A percentile compares a stretch with the other conserved stretches of the same genome.
Conservation (phyloP, 2,329 filamentous ascomycete species). For the Aspergillus ochraceus region DNA sequence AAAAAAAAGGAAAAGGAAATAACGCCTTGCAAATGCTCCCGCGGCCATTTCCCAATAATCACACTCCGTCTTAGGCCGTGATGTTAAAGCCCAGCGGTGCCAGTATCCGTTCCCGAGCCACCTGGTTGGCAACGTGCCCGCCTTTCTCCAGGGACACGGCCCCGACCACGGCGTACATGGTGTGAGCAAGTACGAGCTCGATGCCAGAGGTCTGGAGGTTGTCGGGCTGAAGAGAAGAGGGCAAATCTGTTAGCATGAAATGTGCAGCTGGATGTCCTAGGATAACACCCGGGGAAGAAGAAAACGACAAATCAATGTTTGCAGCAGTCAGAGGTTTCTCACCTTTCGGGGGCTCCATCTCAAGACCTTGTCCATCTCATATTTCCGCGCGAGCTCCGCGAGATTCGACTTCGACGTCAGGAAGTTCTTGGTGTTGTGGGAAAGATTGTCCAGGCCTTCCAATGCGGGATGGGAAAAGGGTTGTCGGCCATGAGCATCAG, state of each 20-base stretch:
- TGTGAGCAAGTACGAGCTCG: conserved; percentile 71
- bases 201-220: conserved; percentile 72
- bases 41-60: conserved; percentile 22
- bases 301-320: background rate
- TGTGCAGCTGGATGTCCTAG: background rate
- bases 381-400: conserved; percentile 64
- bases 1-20: conserved; percentile 17
- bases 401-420: conserved; percentile 67
- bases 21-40: conserved; percentile 42
- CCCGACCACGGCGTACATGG: conserved; percentile 82
- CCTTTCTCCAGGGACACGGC: conserved; percentile 88
- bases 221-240: conserved; percentile 50
- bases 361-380: conserved; percentile 72
- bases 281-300: conserved; percentile 1
- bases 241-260: conserved; percentile 1
- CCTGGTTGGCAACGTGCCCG: conserved; percentile 70
- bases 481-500: conserved; percentile 57
- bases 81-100: conserved; percentile 46
- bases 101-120: conserved; percentile 76
- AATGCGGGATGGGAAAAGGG: conserved; percentile 72
- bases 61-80: conserved; percentile 20
- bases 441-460: conserved; percentile 72
- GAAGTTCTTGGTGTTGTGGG: conserved; percentile 57
- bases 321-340: conserved; percentile 31
- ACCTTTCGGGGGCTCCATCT: conserved; percentile 88